Conservation (phyloP, 2,329 filamentous ascomycete genomes). For the Ophiostoma perfectum region DNA sequence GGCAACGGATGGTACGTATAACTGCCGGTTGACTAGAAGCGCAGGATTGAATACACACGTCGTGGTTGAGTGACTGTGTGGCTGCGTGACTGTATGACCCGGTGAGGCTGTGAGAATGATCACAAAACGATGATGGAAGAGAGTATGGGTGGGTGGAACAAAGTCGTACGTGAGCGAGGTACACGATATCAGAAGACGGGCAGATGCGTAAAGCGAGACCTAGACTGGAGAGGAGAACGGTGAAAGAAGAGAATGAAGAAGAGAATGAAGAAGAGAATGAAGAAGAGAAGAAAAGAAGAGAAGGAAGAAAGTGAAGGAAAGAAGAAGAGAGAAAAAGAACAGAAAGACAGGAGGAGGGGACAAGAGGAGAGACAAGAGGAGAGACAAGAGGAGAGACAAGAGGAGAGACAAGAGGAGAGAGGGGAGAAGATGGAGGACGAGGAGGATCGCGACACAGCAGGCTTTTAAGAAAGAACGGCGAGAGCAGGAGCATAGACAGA, state of each 20-base stretch:
- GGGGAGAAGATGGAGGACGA: neutral
- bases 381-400: slow-evolving; percentile 9
- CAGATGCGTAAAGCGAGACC: neutral
- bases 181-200: neutral
- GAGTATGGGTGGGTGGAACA: neutral
- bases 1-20: neutral
- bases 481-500: neutral
- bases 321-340: neutral
- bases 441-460: neutral
- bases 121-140: neutral
- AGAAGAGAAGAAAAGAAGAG: neutral
- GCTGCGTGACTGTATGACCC: no score
- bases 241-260: neutral
- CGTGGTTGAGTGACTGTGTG: no score
- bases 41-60: neutral
- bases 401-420: neutral
- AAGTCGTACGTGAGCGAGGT: neutral
- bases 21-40: neutral
- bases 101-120: no score
- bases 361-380: slow-evolving; percentile 7
- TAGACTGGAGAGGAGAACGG: neutral
- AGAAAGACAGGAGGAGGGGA: neutral
- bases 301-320: neutral
- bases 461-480: neutral
- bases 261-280: neutral